These are phyloP conservation scores for Guadua angustifolia DNA, from an alignment of 176 grass and related monocot species.

Conservation along the genomic window DNA sequence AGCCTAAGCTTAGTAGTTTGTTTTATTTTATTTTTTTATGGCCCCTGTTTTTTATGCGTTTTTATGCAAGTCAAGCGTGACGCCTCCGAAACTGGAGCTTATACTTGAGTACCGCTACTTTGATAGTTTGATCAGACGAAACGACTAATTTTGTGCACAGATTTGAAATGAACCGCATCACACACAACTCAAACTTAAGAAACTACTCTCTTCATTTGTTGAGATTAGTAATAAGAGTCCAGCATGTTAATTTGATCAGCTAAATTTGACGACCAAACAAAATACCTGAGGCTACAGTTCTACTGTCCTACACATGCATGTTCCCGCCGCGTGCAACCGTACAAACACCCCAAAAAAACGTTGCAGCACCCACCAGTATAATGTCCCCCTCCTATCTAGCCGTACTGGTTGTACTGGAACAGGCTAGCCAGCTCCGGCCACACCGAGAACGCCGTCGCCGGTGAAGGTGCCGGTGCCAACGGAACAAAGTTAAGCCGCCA, in stretches of 20 bases:
- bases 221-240: background rate
- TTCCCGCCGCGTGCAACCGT: constrained; percentile 25
- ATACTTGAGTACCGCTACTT: no score
- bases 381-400: constrained; percentile 7
- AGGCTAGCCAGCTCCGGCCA: constrained; percentile 46
- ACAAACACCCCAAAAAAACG: constrained; percentile 40
- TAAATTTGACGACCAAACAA: background rate
- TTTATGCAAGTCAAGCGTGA: no score
- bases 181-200: background rate
- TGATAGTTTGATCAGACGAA: no score
- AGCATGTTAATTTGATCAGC: background rate
- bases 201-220: background rate
- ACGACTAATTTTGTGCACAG: background rate
- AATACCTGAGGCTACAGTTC: background rate
- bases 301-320: background rate
- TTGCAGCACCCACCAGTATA: constrained; percentile 6
- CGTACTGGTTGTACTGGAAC: constrained; percentile 67
- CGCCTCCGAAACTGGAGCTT: no score
- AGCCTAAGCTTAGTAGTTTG: no score
- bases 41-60: no score
- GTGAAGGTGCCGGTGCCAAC: constrained; percentile 22
- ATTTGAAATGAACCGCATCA: background rate
- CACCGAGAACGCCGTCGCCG: constrained; percentile 42
- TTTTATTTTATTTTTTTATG: no score
- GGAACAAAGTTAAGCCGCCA: constrained; percentile 61